Evolutionary conservation across 257 asterid genomes (phyloP), one percentile per base, ranked within the genome.

Genomic region (Coffea canephora): DNA sequence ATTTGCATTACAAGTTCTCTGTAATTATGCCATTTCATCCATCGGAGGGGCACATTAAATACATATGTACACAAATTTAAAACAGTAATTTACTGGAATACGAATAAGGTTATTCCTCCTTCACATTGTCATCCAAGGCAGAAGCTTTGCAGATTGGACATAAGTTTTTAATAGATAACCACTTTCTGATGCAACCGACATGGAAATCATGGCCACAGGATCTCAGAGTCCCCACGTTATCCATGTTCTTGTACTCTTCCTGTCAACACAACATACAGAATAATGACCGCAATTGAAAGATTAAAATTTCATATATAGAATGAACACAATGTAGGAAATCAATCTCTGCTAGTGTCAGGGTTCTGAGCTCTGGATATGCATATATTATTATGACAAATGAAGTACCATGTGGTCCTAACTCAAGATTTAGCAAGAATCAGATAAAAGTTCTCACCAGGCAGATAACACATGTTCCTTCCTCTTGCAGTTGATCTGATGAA

Each of bases 81-180:
- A 12, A 73, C 70, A 75, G 69, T 70, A 78, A 87, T 82, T 76
- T 71, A 81, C 78, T 31, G 34, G 25, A 36, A 79, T 23, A 11
- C 12, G 48, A 81, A 62, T 4, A 76, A 62, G 6, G 14, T 86
- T 87, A 86, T 76, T 75, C 83, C 87, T 75, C 83, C 87, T 82
- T 73, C 83, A 27, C 31, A 31, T 65, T 77, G 67, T 87, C 89
- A 54, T 87, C 93, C 76, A 83, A 59, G 45, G 93, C 93, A 74
- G 96, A 27, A 52, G 84, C 78, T 84, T 93, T 93, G 89, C 96
- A 91, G 79, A 93, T 91, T 10, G 96, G 97, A 34, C 92, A 91
- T 39, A 54, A 62, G 80, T 91, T 91, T 89, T 93, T 93, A 86
- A 93, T 81, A 14, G 96, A 89, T 49, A 93, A 72, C 97, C 97